Base-by-base conservation (phyloP, 768 basidiomycete species). In the Mycena albidolilacea region DNA sequence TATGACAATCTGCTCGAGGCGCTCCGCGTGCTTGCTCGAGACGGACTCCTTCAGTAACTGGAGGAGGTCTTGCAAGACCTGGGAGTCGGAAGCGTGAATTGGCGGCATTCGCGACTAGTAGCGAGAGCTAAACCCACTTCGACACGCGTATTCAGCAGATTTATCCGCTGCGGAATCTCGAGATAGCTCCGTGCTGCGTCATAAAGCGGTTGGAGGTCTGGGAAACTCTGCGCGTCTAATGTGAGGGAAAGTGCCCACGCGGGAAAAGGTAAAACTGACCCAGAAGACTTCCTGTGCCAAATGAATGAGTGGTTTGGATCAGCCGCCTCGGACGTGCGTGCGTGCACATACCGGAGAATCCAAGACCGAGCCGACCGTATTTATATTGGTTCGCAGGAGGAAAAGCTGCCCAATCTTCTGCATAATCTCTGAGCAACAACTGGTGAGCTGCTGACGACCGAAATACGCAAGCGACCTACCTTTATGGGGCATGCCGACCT, bases 31-130 rank as follows among this genome's bases (percentile, higher is more conserved):
- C 77, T 92, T 91, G 75, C 92, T 96, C 37, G 95, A 95, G 35
- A 97, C 97, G 12, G 95, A 95, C 82, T 98, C 97, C 82, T 98
- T 98, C 64, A 98, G 85, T 64, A 98, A 89, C 79, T 96, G 93
- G 12, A 98, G 90, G 95, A 98, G 97, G 81, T 98, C 97, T 87
- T 98, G 97, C 44, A 98, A 84, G 63, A 98, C 95, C 95, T 97
- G 76, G 23, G 23, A 2, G 23, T 23, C 23, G 23, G 2, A 23
- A 23, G 23, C 23, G 23, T 23, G 23, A 23, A 23, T 23, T 23
- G 23, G 23, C 23, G 23, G 23, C 23, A 23, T 23, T 2, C 23
- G 23, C 2, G 23, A 23, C 23, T 23, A 23, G 23, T 23, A 37
- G 43, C 48, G 71, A 1, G 11, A 43, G 73, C 59, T 66, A 52